Conservation (phyloP, 176 grass and related monocot genomes). For the Rhynchospora pubera region DNA sequence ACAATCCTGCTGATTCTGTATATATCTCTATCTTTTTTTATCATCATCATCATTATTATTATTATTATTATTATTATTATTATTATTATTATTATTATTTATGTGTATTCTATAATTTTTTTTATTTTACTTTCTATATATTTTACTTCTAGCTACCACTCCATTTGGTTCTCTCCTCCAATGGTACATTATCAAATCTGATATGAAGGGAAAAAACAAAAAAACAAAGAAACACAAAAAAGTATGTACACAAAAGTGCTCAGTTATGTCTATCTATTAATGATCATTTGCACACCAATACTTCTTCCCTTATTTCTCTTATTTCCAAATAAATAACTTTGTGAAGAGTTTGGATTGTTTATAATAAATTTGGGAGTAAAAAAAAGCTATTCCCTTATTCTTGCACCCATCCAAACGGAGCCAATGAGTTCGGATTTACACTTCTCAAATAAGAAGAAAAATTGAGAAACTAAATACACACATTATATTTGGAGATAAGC, state of each 20-base stretch:
- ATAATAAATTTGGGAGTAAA: no score
- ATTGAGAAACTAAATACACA: not conserved
- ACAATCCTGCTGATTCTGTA: conserved; percentile 87
- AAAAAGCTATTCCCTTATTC: no score
- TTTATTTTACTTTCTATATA: not conserved
- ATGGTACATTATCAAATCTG: not conserved
- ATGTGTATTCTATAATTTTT: not conserved
- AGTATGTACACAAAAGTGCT: no score
- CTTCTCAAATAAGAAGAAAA: not conserved
- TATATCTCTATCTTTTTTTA: conserved; percentile 1
- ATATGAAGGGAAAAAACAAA: not conserved
- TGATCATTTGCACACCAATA: not conserved
- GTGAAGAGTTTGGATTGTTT: no score
- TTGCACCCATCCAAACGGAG: no score
- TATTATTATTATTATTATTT: not conserved
- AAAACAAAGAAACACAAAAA: not conserved
- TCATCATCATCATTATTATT: no score
- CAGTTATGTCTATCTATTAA: not conserved
- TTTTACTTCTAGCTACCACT: not conserved
- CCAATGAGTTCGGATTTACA: not conserved
- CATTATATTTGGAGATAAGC: not conserved
- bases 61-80: no score
- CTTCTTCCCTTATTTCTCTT: no score
- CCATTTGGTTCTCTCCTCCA: not conserved
- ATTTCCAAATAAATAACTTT: no score